Evolutionary conservation across 163 green algal species (phyloP), one percentile per base, ranked within the genome.

Genomic region (Scenedesmus sp.): DNA sequence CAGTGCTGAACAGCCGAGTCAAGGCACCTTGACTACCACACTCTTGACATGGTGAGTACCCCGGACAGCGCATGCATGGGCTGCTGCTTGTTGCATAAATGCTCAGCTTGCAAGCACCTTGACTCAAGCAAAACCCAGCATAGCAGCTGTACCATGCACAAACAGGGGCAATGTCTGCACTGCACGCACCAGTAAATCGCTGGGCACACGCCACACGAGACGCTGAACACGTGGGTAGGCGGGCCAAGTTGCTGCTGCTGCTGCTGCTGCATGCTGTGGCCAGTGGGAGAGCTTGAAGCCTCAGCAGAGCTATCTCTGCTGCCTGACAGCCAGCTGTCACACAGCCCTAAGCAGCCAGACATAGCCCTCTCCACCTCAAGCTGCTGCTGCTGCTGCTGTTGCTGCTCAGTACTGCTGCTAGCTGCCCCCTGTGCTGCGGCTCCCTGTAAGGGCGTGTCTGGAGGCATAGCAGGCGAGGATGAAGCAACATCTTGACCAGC

Each of bases 161-260:
- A 1, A 46, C 34, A 46, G 34, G 34, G 34, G 34, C 34, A 46
- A 46, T 57, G 77, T 34, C 34, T n/a, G 77, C 77, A 84, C 16
- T 23, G 9, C 34, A 59, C 81, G 13, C 23, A 64, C 95, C 95
- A 99, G 92, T 97, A 99, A 34, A 98, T 94, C 16, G 97, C 96
- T 0, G 97, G 96, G 82, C 90, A 90, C 62, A 91, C 86, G 56
- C 84, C 86, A 15, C 56, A 74, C 5, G 73, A 88, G 76, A 88
- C 84, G 73, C 90, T 91, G 90, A 88, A 88, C 46, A 87, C 15
- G 67, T 91, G 90, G 7, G 26, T 84, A 4, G 59, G 90, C 34
- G 26, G 90, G 1, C 12, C 13, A 46, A 16, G 26, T 79, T 84
- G 59, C 57, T n/a, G 67, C 86, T 90, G 76, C 91, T 81, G 86